Evolutionary conservation across 2,329 filamentous ascomycete genomes (phyloP).

Genomic region (Lasiodiplodia sp.): DNA sequence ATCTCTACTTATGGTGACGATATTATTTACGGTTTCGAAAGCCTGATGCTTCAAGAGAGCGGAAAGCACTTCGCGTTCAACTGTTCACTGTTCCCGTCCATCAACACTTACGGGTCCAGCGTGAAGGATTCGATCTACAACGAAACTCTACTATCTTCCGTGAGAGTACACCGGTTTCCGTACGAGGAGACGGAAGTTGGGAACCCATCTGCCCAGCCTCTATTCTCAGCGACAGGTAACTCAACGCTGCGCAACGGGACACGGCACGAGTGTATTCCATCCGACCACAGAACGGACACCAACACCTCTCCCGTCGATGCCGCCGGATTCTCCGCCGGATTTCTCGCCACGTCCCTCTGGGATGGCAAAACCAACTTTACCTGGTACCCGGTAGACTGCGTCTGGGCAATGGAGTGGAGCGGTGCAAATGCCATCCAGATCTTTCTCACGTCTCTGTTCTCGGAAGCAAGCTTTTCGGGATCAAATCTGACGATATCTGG

Average conservation of each 20-base stretch:
- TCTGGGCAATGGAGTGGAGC: not conserved
- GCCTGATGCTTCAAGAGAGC: no score
- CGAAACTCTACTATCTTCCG: not conserved
- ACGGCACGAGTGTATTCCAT: not conserved
- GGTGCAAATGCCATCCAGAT: not conserved
- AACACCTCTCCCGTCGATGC: not conserved
- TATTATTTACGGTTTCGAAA: no score
- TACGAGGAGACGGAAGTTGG: not conserved
- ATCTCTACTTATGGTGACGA: no score
- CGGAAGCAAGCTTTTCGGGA: not conserved
- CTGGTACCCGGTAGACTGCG: not conserved
- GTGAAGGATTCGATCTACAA: not conserved
- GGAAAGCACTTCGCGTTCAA: not conserved
- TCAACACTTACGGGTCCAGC: not conserved
- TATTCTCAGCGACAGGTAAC: not conserved
- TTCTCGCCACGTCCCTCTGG: not conserved
- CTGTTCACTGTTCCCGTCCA: not conserved
- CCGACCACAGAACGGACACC: not conserved
- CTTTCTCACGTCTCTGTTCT: not conserved
- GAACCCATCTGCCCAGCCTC: no score
- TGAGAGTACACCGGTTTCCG: not conserved
- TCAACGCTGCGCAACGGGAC: conserved; percentile 2
- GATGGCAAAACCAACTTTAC: not conserved
- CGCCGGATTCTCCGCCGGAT: not conserved
- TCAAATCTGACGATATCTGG: not conserved